Base-by-base conservation (phyloP, 1,284 basidiomycete species). In the Sanghuangporus baumii region DNA sequence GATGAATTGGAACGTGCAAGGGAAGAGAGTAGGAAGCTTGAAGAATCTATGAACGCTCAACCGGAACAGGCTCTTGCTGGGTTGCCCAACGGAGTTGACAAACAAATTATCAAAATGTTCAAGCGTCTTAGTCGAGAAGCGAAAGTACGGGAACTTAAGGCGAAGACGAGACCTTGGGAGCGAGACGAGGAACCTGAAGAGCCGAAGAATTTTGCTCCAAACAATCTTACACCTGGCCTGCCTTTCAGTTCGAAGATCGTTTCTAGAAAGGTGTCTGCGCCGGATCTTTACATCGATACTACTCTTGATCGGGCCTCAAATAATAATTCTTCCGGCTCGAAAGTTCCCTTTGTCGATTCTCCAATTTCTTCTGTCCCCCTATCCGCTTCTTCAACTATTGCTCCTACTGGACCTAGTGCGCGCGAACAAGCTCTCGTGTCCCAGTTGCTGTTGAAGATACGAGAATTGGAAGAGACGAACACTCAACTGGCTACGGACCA, bases 391-490 rank as follows among this genome's bases (percentile, higher is more conserved):
- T 48, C 57, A 41, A 60, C 63, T 18, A 48, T 56, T 18, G 36
- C 40, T 23, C 36, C 64, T 12, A 51, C 56, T 36, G 26, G 26
- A 31, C 43, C 43, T 7, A 46, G 20, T 18, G 23, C 31, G 60
- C 60, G 64, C 9, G 79, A 90, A 67, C 80, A 82, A 34, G 79
- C 80, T 12, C 76, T 93, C 58, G 81, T 94, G 14, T 77, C 84
- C 1, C 87, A 91, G 71, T 81, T 94, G 3, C 73, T 93, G 37
- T 69, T 76, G n/a, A 94, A 93, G 74, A 88, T 94, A 57, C 78
- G 81, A 34, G 92, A 94, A 71, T 78, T 94, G 0, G 88, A 93
- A 70, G 79, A 87, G 62, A 82, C 89, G 11, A 92, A 96, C 70
- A 67, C 78, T 16, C 79, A 83, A 66, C 91, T 96, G 65, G 75